Evolutionary conservation across 2,329 filamentous ascomycete genomes (phyloP).

Genomic region (Calonectria pauciramosa): DNA sequence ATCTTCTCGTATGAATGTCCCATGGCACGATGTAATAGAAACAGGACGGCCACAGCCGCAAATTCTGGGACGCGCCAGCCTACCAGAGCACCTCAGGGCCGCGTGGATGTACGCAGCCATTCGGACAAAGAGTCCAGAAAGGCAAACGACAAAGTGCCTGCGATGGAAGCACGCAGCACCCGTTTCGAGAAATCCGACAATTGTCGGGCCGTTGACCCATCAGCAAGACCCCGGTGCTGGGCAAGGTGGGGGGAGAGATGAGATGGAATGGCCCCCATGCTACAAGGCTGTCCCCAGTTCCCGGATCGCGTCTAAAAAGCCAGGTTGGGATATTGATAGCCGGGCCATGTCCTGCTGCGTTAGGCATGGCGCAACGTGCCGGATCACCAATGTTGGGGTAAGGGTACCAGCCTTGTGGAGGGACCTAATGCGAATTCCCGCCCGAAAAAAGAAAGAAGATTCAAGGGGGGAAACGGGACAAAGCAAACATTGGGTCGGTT

Average conservation of each 20-base stretch:
- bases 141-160: neutral
- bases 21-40: neutral
- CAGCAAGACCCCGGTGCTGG: neutral
- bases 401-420: neutral
- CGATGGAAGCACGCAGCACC: neutral
- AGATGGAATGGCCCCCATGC: neutral
- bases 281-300: neutral
- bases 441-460: neutral
- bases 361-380: neutral
- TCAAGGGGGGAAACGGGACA: neutral
- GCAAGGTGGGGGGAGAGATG: neutral
- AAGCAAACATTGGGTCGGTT: neutral
- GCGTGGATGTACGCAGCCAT: neutral
- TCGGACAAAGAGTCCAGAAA: neutral
- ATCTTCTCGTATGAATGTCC: neutral
- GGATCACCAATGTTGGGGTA: neutral
- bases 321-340: neutral
- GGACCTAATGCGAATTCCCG: neutral
- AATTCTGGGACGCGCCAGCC: neutral
- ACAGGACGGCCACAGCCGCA: neutral
- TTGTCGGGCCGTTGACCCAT: neutral
- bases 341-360: neutral
- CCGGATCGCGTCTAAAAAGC: neutral
- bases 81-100: neutral
- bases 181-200: neutral